Evolutionary conservation across 768 basidiomycete genomes (phyloP).

Genomic region (Termitomyces heimii): DNA sequence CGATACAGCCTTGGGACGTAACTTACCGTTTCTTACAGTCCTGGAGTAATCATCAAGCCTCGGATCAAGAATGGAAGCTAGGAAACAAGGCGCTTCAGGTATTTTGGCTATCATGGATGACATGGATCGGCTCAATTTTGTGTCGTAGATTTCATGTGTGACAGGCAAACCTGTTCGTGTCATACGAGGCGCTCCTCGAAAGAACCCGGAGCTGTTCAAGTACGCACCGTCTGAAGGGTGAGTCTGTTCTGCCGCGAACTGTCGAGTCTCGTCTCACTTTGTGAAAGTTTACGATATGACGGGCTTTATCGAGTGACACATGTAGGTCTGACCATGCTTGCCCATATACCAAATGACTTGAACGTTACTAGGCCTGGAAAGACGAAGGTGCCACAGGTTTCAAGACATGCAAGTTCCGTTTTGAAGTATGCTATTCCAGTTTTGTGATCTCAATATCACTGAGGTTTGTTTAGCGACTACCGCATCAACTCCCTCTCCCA

Average conservation of each 20-base stretch:
- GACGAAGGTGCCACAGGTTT: constrained; percentile 16
- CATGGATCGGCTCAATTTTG: neutral
- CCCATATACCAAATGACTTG: neutral
- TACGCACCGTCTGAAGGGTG: constrained; percentile 21
- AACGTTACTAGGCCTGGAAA: constrained; percentile 10
- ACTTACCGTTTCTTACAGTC: neutral
- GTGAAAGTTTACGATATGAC: constrained; percentile 19
- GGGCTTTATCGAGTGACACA: constrained; percentile 18
- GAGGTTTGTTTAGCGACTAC: neutral
- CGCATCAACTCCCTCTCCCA: constrained; percentile 6
- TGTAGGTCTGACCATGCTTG: neutral
- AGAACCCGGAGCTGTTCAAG: neutral
- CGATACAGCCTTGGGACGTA: neutral
- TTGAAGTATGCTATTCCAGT: constrained; percentile 8
- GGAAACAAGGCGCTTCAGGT: constrained; percentile 19
- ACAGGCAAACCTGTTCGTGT: constrained; percentile 30
- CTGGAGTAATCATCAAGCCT: constrained; percentile 29
- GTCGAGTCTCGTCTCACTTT: neutral
- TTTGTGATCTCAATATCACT: neutral
- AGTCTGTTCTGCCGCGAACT: neutral
- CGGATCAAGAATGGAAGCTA: constrained; percentile 18
- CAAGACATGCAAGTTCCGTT: constrained; percentile 17
- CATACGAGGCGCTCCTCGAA: constrained; percentile 22
- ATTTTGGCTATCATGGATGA: neutral
- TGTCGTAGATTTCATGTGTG: constrained; percentile 20